These are phyloP conservation scores for Allantophomopsis lycopodina DNA, from an alignment of 2,329 filamentous ascomycete genomes.

Conservation along the genomic window DNA sequence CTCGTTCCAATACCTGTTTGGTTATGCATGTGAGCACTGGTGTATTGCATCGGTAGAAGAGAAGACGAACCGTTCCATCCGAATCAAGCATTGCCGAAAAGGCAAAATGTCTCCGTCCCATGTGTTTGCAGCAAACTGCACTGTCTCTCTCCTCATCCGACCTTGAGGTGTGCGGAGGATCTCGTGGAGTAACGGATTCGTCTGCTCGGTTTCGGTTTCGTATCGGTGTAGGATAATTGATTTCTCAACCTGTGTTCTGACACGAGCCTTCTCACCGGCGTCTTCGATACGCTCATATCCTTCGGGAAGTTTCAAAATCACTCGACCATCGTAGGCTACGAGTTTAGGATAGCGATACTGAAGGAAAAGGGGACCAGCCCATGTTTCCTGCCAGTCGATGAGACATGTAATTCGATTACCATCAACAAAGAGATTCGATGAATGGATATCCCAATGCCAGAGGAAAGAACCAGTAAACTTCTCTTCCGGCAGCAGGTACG, in stretches of 20 bases:
- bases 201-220: conserved; percentile 15
- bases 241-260: conserved; percentile 11
- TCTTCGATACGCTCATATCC: conserved; percentile 12
- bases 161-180: too few species aligned
- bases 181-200: conserved; percentile 14
- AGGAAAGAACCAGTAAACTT: conserved; percentile 16
- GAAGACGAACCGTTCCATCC: conserved; percentile 15
- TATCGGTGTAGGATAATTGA: conserved; percentile 15
- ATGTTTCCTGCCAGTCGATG: conserved; percentile 27
- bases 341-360: conserved; percentile 14
- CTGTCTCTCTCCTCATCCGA: too few species aligned
- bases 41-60: conserved; percentile 3
- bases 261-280: conserved; percentile 10
- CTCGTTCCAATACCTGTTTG: conserved; percentile 16
- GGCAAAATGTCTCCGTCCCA: conserved; percentile 20
- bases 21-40: conserved; percentile 6
- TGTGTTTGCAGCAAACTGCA: conserved; percentile 16
- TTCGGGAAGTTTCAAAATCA: conserved; percentile 15
- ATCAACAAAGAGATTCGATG: conserved; percentile 24
- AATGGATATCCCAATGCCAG: conserved; percentile 24
- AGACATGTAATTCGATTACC: conserved; percentile 20
- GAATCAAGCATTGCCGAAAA: conserved; percentile 18
- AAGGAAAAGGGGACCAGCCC: conserved; percentile 11
- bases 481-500: conserved; percentile 15
- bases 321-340: conserved; percentile 15